phyloP scores from a whole-genome alignment of 495 filamentous ascomycete genomes.

The Penicillium subrubescens region DNA sequence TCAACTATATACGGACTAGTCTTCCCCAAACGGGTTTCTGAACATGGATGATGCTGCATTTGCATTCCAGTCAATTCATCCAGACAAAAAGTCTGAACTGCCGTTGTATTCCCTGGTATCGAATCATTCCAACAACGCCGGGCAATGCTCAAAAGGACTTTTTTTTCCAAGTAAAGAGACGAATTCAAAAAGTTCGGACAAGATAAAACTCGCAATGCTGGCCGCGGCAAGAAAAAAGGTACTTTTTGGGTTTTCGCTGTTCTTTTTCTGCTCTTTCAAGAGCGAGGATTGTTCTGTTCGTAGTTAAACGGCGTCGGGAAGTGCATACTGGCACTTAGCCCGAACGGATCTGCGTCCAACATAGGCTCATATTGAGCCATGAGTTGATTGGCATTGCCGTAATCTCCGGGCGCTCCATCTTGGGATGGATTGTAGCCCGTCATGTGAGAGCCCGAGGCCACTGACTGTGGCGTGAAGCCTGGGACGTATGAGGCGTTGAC shows the following conservation, averaged over 20 bases:
- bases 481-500: slow-evolving; percentile 68
- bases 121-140: slow-evolving; percentile 27
- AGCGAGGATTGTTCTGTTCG: slow-evolving; percentile 54
- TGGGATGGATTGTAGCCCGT: slow-evolving; percentile 43
- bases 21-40: not conserved
- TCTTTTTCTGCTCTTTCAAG: slow-evolving; percentile 23
- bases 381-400: slow-evolving; percentile 61
- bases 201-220: not conserved
- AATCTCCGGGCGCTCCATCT: slow-evolving; percentile 39
- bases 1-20: slow-evolving; percentile 1
- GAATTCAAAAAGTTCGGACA: slow-evolving; percentile 2
- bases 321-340: slow-evolving; percentile 88
- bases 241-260: slow-evolving; percentile 10
- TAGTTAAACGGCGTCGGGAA: slow-evolving; percentile 89
- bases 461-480: slow-evolving; percentile 51
- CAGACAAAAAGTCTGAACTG: slow-evolving; percentile 8
- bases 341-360: slow-evolving; percentile 89
- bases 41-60: not conserved
- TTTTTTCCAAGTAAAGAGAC: slow-evolving; percentile 13
- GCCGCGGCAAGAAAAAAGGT: not conserved
- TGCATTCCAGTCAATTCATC: slow-evolving; percentile 1
- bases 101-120: slow-evolving; percentile 27
- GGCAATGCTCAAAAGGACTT: slow-evolving; percentile 34
- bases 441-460: slow-evolving; percentile 44
- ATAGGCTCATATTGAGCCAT: slow-evolving; percentile 81